Evolutionary conservation across 2,329 filamentous ascomycete genomes (phyloP), one percentile per base, ranked within the genome.

Genomic region (Fusarium fujikuroi): DNA sequence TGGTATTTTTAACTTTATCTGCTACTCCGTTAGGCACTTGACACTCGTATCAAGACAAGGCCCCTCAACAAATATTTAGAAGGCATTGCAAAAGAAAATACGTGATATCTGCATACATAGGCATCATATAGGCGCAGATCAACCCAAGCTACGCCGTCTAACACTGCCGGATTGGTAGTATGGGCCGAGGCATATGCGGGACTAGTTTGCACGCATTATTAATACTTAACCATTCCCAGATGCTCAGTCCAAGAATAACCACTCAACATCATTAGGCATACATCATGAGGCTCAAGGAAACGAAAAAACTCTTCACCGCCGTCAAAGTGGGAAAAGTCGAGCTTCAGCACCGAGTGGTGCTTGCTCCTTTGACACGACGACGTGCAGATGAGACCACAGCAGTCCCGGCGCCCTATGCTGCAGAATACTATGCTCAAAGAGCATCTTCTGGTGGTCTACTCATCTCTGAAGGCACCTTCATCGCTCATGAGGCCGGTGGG

Each of bases 341-440:
- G 28, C 78, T 87, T 42, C 73, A 83, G 69, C 83, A 86, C 71
- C 81, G 85, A 42, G 75, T 91, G 43, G 85, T 85, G 58, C 85
- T 91, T 81, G 87, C 89, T 5, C 89, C 89, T 7, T 78, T 91
- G 69, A 90, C 88, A n/a, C 85, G 88, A 25, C 84, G 83, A 75
- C 86, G 88, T 61, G 84, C 82, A 52, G 81, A 83, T 66, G 80
- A 86, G 63, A 67, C 79, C 34, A 75, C 74, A 12, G 71, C 63
- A 21, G 66, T 79, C 30, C 76, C 78, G 3, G 73, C 75, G 0
- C 62, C 67, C 8, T 70, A 77, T 52, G 70, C 79, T 8, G 87
- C 90, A 10, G 76, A 81, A 59, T 86, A 87, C 80, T 87, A 88
- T 74, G 63, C 74, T 15, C 85, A 88, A 62, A 83, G 85, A 30